These are phyloP conservation scores for Tricholoma sp. DNA, from an alignment of 768 basidiomycete species.

Conservation along the genomic window DNA sequence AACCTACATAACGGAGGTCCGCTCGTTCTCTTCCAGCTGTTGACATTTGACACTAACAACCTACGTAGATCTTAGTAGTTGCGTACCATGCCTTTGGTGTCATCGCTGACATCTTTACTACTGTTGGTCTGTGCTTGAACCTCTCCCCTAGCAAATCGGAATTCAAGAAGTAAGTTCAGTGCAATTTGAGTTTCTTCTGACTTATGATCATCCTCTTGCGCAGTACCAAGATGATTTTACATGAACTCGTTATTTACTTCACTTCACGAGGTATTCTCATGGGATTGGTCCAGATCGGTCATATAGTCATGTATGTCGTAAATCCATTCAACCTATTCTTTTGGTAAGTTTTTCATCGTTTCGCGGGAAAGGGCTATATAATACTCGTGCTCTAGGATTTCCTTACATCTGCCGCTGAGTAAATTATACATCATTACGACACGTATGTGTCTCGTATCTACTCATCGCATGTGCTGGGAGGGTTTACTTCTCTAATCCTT, in stretches of 20 bases:
- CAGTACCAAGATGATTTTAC: constrained; percentile 2
- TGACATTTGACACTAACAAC: no score
- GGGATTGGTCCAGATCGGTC: constrained; percentile 2
- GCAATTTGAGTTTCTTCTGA: no score
- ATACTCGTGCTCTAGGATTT: background rate
- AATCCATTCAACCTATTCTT: constrained; percentile 3
- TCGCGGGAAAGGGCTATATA: background rate
- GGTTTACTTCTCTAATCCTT: no score
- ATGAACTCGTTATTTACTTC: constrained; percentile 2
- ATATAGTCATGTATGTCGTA: constrained; percentile 5
- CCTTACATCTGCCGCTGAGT: constrained; percentile 1
- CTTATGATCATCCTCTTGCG: background rate
- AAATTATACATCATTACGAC: constrained; percentile 6
- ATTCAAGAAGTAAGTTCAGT: background rate
- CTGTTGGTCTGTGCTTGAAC: background rate
- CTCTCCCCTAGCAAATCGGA: background rate
- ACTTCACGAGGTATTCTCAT: constrained; percentile 8
- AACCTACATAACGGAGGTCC: background rate
- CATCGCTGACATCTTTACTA: constrained; percentile 4
- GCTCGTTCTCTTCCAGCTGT: background rate
- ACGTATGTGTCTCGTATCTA: background rate
- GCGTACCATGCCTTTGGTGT: constrained; percentile 1
- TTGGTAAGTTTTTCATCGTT: background rate
- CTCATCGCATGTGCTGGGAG: no score
- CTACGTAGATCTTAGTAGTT: constrained; percentile 1